Conservation (phyloP, 1,284 basidiomycete genomes). For the Ganoderma boninense region DNA sequence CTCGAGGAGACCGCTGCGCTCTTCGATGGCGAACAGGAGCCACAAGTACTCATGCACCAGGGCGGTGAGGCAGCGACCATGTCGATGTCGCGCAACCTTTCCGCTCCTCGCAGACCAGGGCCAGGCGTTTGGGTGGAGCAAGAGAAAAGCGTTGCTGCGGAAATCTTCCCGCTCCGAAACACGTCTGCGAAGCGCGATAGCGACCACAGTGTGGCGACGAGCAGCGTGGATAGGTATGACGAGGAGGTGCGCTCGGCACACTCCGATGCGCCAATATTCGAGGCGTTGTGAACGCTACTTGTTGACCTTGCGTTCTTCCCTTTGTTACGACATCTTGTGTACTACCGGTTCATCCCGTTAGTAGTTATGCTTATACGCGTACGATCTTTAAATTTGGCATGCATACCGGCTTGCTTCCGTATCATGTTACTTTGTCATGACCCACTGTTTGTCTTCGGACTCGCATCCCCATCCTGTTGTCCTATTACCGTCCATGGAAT, state of each 20-base stretch:
- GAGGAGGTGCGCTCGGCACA: slow-evolving; percentile 15
- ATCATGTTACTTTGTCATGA: neutral
- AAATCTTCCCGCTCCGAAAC: slow-evolving; percentile 34
- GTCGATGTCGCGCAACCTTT: slow-evolving; percentile 35
- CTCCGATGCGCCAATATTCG: slow-evolving; percentile 15
- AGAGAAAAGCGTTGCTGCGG: slow-evolving; percentile 29
- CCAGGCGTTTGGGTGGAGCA: slow-evolving; percentile 30
- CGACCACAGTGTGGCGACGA: slow-evolving; percentile 17
- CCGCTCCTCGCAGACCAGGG: slow-evolving; percentile 18
- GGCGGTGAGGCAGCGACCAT: slow-evolving; percentile 62
- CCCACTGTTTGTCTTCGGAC: neutral
- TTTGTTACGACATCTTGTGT: neutral
- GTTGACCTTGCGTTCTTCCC: neutral
- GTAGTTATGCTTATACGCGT: neutral
- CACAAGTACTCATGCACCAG: slow-evolving; percentile 53
- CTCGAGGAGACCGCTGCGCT: slow-evolving; percentile 73
- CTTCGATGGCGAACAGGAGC: slow-evolving; percentile 64
- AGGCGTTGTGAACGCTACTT: slow-evolving; percentile 8
- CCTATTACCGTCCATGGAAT: neutral
- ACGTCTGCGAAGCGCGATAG: slow-evolving; percentile 17
- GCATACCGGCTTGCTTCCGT: neutral
- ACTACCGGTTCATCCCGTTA: too few relatives aligned
- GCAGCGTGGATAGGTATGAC: slow-evolving; percentile 15
- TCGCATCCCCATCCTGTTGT: neutral
- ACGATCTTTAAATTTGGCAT: neutral